Conservation (phyloP, 225 moss, liverwort and hornwort species). For the Polytrichum formosum region DNA sequence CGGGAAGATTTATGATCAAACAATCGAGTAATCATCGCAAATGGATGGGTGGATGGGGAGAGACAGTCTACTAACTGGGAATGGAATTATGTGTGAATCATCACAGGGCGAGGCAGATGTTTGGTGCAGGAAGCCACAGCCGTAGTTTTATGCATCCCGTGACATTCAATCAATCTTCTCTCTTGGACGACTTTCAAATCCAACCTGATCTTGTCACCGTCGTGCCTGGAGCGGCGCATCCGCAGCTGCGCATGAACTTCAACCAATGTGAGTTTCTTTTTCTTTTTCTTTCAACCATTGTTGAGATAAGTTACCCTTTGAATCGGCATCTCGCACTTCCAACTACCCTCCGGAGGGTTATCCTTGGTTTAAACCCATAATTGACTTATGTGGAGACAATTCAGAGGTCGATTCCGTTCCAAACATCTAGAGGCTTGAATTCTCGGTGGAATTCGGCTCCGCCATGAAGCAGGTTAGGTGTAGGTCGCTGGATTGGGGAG, state of each 20-base stretch:
- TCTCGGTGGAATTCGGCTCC: neutral
- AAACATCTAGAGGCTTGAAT: neutral
- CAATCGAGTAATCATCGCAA: neutral
- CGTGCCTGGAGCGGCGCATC: neutral
- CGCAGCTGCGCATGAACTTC: slow-evolving; percentile 13
- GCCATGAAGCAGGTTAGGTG: neutral
- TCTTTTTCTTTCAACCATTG: neutral
- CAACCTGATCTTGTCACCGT: neutral
- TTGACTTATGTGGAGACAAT: neutral
- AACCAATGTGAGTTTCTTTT: slow-evolving; percentile 18
- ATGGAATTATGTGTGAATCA: too few species aligned
- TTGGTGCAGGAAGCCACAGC: slow-evolving; percentile 7
- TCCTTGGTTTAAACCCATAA: neutral
- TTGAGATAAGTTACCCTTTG: neutral
- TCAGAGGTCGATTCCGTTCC: neutral
- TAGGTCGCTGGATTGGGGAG: neutral
- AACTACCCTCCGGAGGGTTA: too few species aligned
- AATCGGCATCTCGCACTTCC: too few species aligned
- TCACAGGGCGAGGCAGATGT: slow-evolving; percentile 14
- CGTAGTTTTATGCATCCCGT: slow-evolving; percentile 15
- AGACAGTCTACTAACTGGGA: too few species aligned
- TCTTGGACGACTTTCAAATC: slow-evolving; percentile 18
- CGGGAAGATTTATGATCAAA: too few species aligned
- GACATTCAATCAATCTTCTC: slow-evolving; percentile 12
- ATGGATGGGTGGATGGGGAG: too few species aligned